Evolutionary conservation across 805 yeast genomes (phyloP), one percentile per base, ranked within the genome.

Genomic region (Candida verbasci): DNA sequence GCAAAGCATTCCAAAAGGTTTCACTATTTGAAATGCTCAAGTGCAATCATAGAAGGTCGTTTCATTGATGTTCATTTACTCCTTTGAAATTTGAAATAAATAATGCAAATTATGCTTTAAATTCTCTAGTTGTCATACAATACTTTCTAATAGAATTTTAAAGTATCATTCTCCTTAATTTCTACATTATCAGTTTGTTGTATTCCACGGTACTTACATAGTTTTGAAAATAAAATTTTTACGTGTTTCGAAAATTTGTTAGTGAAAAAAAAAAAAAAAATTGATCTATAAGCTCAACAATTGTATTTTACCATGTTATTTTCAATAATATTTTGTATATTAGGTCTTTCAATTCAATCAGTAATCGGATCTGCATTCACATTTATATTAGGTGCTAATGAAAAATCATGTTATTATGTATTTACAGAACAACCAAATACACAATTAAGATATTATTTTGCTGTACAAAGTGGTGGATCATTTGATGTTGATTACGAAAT

Each of bases 381-480:
- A 0, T 80, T 85, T 50, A 70, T 71, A 17, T 68, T 86, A 42
- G 80, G 80, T n/a, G 86, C 95, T 10, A 82, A 80, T 48, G 93
- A 82, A 39, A 68, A 69, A 40, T 63, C 78, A 34, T 86, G 96
- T 55, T 85, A 70, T 62, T 85, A 81, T 59, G 72, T 81, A 22
- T 75, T 80, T 55, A 82, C 87, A 38, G 72, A 73, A 35, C 65
- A 72, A 42, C 75, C 76, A 4, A 68, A 72, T 47, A 65, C 82
- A 32, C 76, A 72, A 42, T 70, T 87, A 39, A 82, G 82, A 26
- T 86, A 78, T 57, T 82, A 84, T 56, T 86, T 85, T 68, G 86
- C 94, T 11, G 95, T 87, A 46, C 83, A 82, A 62, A 64, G 81
- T 23, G 93, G 89, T 38, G 87, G 93, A 14, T 65, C 82, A 25